A percentile compares a stretch with the other conserved stretches of the same genome.
These are phyloP conservation scores for Fusarium chlamydosporum DNA, from an alignment of 2,329 filamentous ascomycete genomes.

Conservation along the genomic window DNA sequence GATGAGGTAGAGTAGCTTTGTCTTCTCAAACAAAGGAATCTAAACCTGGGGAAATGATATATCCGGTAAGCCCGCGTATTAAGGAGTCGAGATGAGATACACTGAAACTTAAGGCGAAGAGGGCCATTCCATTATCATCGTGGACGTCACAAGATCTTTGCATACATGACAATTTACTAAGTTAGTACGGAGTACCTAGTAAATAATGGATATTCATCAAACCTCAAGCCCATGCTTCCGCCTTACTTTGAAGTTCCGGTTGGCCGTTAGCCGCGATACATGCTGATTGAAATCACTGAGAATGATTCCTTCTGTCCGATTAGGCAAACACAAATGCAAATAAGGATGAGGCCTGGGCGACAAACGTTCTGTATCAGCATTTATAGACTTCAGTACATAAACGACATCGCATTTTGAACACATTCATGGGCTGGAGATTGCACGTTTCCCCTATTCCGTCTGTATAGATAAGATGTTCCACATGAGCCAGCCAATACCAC, in stretches of 20 bases:
- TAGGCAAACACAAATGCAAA: not conserved
- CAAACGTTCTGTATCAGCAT: not conserved
- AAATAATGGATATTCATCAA: not conserved
- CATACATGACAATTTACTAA: too few species aligned
- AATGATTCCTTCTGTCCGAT: slow-evolving; percentile 5
- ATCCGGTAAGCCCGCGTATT: not conserved
- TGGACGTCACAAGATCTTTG: not conserved
- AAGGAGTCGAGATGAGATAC: not conserved
- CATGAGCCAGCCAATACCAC: not conserved
- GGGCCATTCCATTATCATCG: not conserved
- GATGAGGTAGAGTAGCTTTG: not conserved
- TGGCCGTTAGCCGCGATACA: not conserved
- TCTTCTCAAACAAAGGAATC: slow-evolving; percentile 9
- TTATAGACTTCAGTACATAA: not conserved
- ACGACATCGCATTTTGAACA: not conserved
- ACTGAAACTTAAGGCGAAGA: not conserved
- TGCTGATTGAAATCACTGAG: not conserved
- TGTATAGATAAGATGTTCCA: not conserved
- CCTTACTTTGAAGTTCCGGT: not conserved
- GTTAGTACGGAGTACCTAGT: too few species aligned
- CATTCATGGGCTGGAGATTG: not conserved
- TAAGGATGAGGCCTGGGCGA: slow-evolving; percentile 1
- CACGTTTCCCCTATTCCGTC: not conserved
- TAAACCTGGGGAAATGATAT: not conserved
- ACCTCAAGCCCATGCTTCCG: slow-evolving; percentile 2